Evolutionary conservation across 345 rosid species (phyloP).

Genomic region (Geranium brycei): DNA sequence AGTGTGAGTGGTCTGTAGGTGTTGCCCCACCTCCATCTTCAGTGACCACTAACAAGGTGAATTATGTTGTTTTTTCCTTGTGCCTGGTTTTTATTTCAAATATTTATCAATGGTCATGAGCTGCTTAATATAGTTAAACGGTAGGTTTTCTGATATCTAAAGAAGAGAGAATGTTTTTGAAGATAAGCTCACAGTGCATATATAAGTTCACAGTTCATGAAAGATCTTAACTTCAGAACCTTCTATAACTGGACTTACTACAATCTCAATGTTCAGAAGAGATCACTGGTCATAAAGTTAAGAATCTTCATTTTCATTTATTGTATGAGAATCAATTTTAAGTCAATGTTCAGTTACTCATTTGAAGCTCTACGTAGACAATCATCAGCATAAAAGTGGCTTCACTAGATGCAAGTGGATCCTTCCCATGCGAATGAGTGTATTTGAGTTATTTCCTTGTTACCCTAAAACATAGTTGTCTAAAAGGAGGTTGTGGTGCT

Average conservation of each 20-base stretch:
- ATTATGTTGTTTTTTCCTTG: background rate
- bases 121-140: background rate
- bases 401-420: too few relatives aligned
- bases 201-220: too few relatives aligned
- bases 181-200: too few relatives aligned
- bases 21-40: slow-evolving; percentile 62
- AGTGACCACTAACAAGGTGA: slow-evolving; percentile 61
- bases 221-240: too few relatives aligned
- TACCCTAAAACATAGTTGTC: background rate
- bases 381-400: too few relatives aligned
- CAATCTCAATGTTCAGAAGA: background rate
- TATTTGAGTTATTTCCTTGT: too few relatives aligned
- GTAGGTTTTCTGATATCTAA: too few relatives aligned
- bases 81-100: background rate
- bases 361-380: too few relatives aligned
- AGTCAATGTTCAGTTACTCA: background rate
- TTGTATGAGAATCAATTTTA: too few relatives aligned
- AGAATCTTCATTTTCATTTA: background rate
- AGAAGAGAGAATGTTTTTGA: too few relatives aligned
- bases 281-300: background rate
- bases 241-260: background rate
- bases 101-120: background rate
- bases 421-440: too few relatives aligned
- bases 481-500: slow-evolving; percentile 3
- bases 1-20: slow-evolving; percentile 75